Conservation (phyloP, 768 basidiomycete genomes). For the Fomitopsis serialis region DNA sequence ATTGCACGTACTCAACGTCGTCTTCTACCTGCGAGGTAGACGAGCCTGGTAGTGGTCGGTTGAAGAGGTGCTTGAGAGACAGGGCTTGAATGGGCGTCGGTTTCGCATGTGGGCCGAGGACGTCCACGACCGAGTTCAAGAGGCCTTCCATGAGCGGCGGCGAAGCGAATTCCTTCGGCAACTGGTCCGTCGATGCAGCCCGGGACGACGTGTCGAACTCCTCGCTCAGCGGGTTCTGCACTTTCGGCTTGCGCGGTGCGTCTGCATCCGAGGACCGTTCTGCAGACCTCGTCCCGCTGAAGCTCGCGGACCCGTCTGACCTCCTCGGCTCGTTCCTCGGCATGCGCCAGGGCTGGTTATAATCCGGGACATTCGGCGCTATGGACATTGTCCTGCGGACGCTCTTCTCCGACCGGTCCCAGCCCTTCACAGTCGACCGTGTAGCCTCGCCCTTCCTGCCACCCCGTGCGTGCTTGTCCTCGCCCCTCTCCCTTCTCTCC, state of each 20-base stretch:
- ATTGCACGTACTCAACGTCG: conserved; percentile 35
- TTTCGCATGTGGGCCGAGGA: conserved; percentile 47
- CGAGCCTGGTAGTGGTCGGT: conserved; percentile 11
- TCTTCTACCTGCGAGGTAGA: conserved; percentile 2
- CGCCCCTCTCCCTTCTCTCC: not conserved
- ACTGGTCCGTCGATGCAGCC: conserved; percentile 17
- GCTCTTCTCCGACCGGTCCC: not conserved
- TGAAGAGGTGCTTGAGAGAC: conserved; percentile 60
- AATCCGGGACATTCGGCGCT: not conserved
- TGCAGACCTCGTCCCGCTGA: not conserved
- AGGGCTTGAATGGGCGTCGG: conserved; percentile 82
- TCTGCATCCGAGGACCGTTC: not conserved
- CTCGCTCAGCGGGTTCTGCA: conserved; percentile 24
- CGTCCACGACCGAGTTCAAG: conserved; percentile 46
- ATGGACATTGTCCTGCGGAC: no score
- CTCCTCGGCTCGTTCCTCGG: not conserved
- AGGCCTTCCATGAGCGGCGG: conserved; percentile 69
- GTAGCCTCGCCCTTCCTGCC: not conserved
- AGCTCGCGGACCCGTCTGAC: not conserved
- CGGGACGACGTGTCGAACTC: conserved; percentile 32
- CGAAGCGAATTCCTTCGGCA: conserved; percentile 47
- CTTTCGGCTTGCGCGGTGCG: conserved; percentile 1
- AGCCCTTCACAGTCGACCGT: not conserved
- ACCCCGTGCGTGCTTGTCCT: not conserved
- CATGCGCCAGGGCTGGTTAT: not conserved